These are phyloP conservation scores for Pichia eremophila DNA, from an alignment of 805 yeast genomes.

Conservation along the genomic window DNA sequence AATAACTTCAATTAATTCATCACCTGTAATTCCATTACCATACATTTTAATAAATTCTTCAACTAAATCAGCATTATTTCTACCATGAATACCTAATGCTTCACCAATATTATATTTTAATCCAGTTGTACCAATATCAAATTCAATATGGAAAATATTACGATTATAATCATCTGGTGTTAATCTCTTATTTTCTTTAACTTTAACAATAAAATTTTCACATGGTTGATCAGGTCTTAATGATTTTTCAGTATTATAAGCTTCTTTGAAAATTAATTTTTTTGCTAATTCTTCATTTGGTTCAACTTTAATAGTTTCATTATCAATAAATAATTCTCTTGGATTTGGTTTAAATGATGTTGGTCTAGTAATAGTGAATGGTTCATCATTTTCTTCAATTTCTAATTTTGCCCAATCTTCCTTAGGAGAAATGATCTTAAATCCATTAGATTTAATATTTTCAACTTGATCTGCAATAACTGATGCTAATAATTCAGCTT, in stretches of 20 bases:
- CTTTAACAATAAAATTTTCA: constrained; percentile 76
- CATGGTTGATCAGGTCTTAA: constrained; percentile 89
- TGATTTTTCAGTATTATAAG: constrained; percentile 45
- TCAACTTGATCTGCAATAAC: constrained; percentile 59
- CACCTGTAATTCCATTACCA: constrained; percentile 69
- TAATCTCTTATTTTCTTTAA: constrained; percentile 83
- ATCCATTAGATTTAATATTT: constrained; percentile 39
- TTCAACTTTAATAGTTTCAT: constrained; percentile 30
- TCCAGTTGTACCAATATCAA: constrained; percentile 85
- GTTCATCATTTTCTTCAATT: constrained; percentile 22
- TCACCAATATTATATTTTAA: constrained; percentile 90
- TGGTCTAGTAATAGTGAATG: constrained; percentile 37
- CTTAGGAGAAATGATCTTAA: constrained; percentile 29
- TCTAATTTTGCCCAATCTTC: constrained; percentile 24
- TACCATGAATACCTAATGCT: constrained; percentile 91
- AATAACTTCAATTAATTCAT: constrained; percentile 61
- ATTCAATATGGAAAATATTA: constrained; percentile 93
- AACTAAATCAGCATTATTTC: constrained; percentile 61
- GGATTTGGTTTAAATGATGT: constrained; percentile 60
- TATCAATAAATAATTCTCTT: constrained; percentile 38
- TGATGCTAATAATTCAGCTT: constrained; percentile 69
- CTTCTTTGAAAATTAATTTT: constrained; percentile 73
- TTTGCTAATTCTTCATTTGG: constrained; percentile 45
- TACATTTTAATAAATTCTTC: constrained; percentile 60
- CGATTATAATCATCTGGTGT: constrained; percentile 87